phyloP scores from a whole-genome alignment of 129 eudicot species.

The Lonicera japonica region DNA sequence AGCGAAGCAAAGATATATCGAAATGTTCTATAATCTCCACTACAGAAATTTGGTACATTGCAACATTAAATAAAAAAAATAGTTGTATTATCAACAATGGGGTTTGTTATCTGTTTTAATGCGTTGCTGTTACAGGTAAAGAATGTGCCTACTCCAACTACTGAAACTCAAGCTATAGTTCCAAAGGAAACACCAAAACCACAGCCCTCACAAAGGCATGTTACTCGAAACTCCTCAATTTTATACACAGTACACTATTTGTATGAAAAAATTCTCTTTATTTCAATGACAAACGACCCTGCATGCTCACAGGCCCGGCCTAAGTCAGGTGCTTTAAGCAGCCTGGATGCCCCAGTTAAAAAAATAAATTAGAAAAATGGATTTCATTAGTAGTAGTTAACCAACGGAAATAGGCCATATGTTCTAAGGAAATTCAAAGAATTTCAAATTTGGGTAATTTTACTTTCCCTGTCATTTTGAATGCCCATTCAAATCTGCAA shows the following conservation, averaged over 20 bases:
- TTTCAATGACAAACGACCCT: no score
- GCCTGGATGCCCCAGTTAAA: no score
- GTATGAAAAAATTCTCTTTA: no score
- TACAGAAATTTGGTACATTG: constrained; percentile 66
- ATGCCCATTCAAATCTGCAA: no score
- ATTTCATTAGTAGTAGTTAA: no score
- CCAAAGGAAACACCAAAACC: constrained; percentile 29
- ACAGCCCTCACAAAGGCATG: constrained; percentile 36
- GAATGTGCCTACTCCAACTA: constrained; percentile 28
- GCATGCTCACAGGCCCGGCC: no score
- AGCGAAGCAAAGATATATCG: constrained; percentile 84
- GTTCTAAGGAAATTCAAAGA: no score
- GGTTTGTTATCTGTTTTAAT: not conserved
- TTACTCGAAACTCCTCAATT: constrained; percentile 2
- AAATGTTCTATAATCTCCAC: constrained; percentile 66
- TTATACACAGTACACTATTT: not conserved
- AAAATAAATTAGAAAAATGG: no score
- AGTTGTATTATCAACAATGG: not conserved
- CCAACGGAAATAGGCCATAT: no score
- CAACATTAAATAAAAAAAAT: not conserved
- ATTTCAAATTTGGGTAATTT: no score
- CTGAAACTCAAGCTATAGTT: constrained; percentile 31
- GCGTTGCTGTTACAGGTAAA: constrained; percentile 40
- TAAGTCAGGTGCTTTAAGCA: no score
- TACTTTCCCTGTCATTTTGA: no score